Evolutionary conservation across 1,284 basidiomycete genomes (phyloP).

Genomic region (Blastosporella zonata): DNA sequence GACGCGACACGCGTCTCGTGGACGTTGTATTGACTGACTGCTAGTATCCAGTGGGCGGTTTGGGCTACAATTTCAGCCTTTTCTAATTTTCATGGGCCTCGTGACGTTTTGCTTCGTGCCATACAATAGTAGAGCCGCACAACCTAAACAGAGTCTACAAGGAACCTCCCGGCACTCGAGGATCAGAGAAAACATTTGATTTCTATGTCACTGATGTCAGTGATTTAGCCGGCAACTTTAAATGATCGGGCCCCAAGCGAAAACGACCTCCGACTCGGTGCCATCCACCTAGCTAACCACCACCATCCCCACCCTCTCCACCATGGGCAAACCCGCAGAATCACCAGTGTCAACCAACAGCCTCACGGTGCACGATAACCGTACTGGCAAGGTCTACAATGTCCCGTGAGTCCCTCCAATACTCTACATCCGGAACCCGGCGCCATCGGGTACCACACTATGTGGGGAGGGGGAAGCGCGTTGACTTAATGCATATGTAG

Average conservation of each 20-base stretch:
- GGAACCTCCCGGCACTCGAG: no score
- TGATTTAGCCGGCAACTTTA: slow-evolving; percentile 1
- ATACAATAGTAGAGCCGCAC: background rate
- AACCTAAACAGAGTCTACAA: background rate
- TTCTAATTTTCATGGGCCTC: background rate
- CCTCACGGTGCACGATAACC: slow-evolving; percentile 77
- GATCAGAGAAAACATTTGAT: slow-evolving; percentile 13
- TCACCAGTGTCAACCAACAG: slow-evolving; percentile 35
- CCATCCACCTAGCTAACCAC: background rate
- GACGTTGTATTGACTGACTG: no score
- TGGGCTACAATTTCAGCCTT: background rate
- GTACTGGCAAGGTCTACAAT: slow-evolving; percentile 76
- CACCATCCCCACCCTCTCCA: background rate
- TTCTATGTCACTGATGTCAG: background rate
- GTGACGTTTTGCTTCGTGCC: background rate
- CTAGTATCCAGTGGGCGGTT: no score
- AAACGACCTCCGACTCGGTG: background rate
- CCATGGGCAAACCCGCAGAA: slow-evolving; percentile 48
- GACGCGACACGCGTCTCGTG: no score
- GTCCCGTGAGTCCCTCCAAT: slow-evolving; percentile 66
- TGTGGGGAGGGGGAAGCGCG: background rate
- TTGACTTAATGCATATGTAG: slow-evolving; percentile 33
- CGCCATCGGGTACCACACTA: background rate
- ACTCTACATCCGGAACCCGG: background rate
- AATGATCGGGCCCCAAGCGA: slow-evolving; percentile 7